Percentiles rank a stretch among this genome's conserved stretches.
phyloP scores from a whole-genome alignment of 805 yeast genomes.

The Candida argentea region DNA sequence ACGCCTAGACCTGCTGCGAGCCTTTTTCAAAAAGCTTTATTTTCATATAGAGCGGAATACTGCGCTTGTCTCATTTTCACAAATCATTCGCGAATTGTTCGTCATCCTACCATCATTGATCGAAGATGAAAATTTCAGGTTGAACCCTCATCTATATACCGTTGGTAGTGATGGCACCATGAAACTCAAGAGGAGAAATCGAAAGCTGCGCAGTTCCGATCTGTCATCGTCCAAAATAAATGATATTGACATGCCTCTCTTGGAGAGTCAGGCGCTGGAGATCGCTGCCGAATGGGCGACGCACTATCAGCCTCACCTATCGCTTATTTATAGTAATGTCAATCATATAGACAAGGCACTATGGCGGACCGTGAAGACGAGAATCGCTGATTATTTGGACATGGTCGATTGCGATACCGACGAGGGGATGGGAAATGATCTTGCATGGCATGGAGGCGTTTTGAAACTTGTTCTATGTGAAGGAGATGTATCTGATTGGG shows the following conservation, averaged over 20 bases:
- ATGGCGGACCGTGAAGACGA: constrained; percentile 49
- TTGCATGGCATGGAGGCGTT: constrained; percentile 64
- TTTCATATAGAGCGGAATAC: constrained; percentile 37
- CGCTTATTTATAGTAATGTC: constrained; percentile 55
- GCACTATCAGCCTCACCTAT: constrained; percentile 64
- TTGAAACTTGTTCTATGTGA: constrained; percentile 58
- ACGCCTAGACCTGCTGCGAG: constrained; percentile 36
- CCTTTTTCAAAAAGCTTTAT: constrained; percentile 43
- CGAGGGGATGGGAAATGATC: constrained; percentile 18
- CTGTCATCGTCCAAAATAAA: constrained; percentile 7
- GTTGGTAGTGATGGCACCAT: constrained; percentile 23
- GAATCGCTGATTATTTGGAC: constrained; percentile 58
- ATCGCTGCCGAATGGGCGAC: constrained; percentile 45
- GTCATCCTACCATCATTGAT: constrained; percentile 34
- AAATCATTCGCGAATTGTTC: constrained; percentile 47
- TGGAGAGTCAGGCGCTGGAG: constrained; percentile 36
- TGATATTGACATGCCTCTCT: constrained; percentile 16
- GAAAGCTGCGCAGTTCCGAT: constrained; percentile 12
- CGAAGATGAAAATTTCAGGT: constrained; percentile 24
- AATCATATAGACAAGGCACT: constrained; percentile 61
- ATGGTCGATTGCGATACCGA: constrained; percentile 32
- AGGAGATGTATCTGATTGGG: constrained; percentile 66
- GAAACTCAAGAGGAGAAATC: constrained; percentile 15
- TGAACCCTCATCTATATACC: constrained; percentile 30
- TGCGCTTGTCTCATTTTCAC: constrained; percentile 41